A percentile compares a stretch with the other conserved stretches of the same genome.
Evolutionary conservation across 805 yeast species (phyloP).

Genomic region (Metschnikowia colocasiae): DNA sequence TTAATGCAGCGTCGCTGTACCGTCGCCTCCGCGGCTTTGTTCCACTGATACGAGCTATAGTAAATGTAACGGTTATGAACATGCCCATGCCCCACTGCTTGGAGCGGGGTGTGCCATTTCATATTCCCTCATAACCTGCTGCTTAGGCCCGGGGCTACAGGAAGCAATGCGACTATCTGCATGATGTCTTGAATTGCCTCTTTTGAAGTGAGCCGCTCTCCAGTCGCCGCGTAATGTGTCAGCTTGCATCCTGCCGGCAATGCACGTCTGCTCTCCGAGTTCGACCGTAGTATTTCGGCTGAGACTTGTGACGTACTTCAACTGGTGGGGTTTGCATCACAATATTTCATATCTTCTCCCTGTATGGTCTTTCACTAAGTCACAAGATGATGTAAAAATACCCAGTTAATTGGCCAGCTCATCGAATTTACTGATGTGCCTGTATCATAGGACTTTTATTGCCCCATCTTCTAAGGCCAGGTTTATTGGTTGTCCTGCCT

Average conservation of each 20-base stretch:
- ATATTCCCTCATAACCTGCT: neutral
- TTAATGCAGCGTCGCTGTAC: neutral
- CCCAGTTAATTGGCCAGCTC: neutral
- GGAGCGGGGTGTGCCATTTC: neutral
- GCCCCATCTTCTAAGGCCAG: neutral
- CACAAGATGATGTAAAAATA: neutral
- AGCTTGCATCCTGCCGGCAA: neutral
- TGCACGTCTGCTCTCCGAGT: neutral
- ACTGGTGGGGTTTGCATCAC: neutral
- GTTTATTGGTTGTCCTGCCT: neutral
- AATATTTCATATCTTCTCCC: neutral
- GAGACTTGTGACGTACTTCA: neutral
- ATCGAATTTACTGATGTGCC: no score
- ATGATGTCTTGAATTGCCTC: neutral
- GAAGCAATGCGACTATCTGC: neutral
- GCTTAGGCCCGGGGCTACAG: neutral
- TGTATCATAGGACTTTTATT: neutral
- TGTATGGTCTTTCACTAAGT: neutral
- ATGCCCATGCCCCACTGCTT: neutral
- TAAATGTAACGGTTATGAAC: constrained; percentile 1
- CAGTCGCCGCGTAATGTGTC: neutral
- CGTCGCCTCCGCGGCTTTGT: neutral
- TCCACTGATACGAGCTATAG: neutral
- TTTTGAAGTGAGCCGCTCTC: neutral
- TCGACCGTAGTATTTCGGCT: neutral